A percentile compares a stretch with the other conserved stretches of the same genome.
phyloP scores from a whole-genome alignment of 306 rosid species.

The Inga oerstediana region DNA sequence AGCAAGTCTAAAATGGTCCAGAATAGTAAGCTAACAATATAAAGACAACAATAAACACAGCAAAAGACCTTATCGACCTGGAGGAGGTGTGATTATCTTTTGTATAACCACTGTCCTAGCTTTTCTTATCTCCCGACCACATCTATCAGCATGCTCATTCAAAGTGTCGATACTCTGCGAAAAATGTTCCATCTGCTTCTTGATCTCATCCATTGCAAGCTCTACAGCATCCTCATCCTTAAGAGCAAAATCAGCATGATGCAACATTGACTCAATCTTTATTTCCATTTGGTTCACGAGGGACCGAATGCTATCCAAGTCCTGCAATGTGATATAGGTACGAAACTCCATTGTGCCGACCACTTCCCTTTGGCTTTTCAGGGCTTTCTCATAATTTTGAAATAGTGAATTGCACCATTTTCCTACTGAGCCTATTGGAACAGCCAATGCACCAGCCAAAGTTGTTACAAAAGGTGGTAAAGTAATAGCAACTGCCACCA shows the following conservation, averaged over 20 bases:
- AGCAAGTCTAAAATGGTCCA: slow-evolving; percentile 20
- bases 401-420: slow-evolving; percentile 86
- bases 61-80: slow-evolving; percentile 29
- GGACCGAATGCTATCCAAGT: slow-evolving; percentile 60
- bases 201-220: slow-evolving; percentile 76
- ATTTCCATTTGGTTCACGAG: slow-evolving; percentile 55
- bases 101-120: slow-evolving; percentile 74
- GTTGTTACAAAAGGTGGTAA: slow-evolving; percentile 83
- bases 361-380: slow-evolving; percentile 59
- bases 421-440: slow-evolving; percentile 85
- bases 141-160: slow-evolving; percentile 64
- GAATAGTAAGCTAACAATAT: slow-evolving; percentile 17
- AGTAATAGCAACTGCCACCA: slow-evolving; percentile 86
- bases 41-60: slow-evolving; percentile 34
- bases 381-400: slow-evolving; percentile 52
- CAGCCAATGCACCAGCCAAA: slow-evolving; percentile 69
- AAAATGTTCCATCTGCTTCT: slow-evolving; percentile 71
- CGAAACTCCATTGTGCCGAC: slow-evolving; percentile 63
- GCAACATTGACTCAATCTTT: slow-evolving; percentile 54
- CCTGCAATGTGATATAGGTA: slow-evolving; percentile 54
- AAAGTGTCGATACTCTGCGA: slow-evolving; percentile 56
- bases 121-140: slow-evolving; percentile 59
- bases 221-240: slow-evolving; percentile 67
- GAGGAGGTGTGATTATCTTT: slow-evolving; percentile 53
- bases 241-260: slow-evolving; percentile 66